Evolutionary conservation across 352 stramenopile species (phyloP), one percentile per base, ranked within the genome.

Genomic region (Peronospora tabacina): DNA sequence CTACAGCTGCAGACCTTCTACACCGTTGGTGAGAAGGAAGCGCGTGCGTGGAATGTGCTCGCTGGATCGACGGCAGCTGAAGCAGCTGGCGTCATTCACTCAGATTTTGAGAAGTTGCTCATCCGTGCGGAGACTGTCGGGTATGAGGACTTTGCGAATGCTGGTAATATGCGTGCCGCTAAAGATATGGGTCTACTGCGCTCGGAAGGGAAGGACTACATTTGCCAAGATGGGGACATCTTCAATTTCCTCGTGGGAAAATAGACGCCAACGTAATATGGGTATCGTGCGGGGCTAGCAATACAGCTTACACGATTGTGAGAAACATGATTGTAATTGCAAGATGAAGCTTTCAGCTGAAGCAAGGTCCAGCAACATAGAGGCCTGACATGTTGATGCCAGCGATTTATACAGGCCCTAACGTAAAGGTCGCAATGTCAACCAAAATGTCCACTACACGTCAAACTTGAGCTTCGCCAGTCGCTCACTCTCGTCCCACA

Each of bases 151-250:
- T 88, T 99, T 54, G 72, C 98, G 13, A 76, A 82, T 33, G 77
- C 82, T 32, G 95, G 95, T 3, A 91, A 73, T 63, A 96, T 98
- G 73, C 89, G 95, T 54, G 82, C 76, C 26, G 92, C 91, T 2
- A 99, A 98, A 72, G 86, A 96, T 38, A 74, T 86, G 50, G 97
- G 97, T 12, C 69, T 95, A 40, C 39, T 98, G 42, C 75, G 95
- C 35, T 84, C 84, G 38, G 96, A 99, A 74, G 97, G 97, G 36
- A 98, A 98, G 66, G 95, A 99, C 7, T 99, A 99, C 70, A 67
- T 98, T 42, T 96, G 98, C 41, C 78, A 98, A 62, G 95, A 99
- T 60, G 96, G 95, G 42, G 97, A 99, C 70, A 90, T 99, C 26
- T 98, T 99, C 58, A 87, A 98, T 49, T 99, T 99, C 70, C 74